phyloP scores from a whole-genome alignment of 345 rosid genomes.

The Aquilaria yunnanensis region DNA sequence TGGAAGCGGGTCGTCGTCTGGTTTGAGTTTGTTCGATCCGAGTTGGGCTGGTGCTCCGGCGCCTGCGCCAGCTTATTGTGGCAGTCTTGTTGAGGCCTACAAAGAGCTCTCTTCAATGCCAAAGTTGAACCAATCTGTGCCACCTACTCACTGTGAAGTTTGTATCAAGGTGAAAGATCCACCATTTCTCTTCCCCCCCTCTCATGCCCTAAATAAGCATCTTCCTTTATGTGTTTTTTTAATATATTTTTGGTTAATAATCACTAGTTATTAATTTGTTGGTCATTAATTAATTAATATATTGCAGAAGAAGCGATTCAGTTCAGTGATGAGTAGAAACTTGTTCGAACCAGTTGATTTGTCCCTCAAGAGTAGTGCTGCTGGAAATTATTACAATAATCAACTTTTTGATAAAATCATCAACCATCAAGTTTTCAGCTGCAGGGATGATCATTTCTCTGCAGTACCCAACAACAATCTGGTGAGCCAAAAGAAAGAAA shows the following conservation, averaged over 20 bases:
- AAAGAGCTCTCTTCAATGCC: constrained; percentile 92
- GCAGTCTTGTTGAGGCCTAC: constrained; percentile 32
- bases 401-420: not conserved
- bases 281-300: not conserved
- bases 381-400: constrained; percentile 11
- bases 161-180: constrained; percentile 45
- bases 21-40: constrained; percentile 27
- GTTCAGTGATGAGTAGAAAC: constrained; percentile 20
- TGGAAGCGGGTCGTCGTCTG: constrained; percentile 25
- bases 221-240: not conserved
- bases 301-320: constrained; percentile 43
- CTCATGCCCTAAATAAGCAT: not conserved
- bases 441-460: too few relatives aligned
- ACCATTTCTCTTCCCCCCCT: not conserved
- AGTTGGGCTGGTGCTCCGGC: constrained; percentile 21
- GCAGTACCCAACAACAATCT: not conserved
- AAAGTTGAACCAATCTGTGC: constrained; percentile 34
- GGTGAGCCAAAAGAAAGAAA: constrained; percentile 17
- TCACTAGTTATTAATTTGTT: not conserved
- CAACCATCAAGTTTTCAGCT: too few relatives aligned
- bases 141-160: constrained; percentile 26
- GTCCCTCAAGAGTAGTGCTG: constrained; percentile 8
- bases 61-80: constrained; percentile 6
- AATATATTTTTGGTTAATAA: constrained; percentile 6
- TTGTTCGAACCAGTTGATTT: constrained; percentile 3